These are phyloP conservation scores for Pseudopithomyces maydicus DNA, from an alignment of 2,329 filamentous ascomycete genomes.

Conservation along the genomic window DNA sequence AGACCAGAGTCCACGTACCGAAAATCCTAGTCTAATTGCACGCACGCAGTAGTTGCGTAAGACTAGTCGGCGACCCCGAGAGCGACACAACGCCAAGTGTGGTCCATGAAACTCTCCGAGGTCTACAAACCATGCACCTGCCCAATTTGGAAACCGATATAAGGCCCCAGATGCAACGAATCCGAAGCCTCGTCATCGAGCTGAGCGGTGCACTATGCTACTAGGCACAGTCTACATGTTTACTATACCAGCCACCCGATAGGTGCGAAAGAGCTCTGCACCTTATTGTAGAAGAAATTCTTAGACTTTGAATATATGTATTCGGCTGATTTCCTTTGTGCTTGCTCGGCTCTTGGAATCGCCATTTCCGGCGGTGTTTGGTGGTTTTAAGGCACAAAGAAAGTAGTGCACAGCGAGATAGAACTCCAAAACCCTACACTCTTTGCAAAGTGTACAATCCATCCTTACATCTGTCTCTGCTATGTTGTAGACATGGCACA, in stretches of 20 bases:
- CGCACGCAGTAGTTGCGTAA: neutral
- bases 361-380: neutral
- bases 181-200: no score
- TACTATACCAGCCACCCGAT: no score
- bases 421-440: neutral
- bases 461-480: no score
- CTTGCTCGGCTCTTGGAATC: neutral
- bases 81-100: neutral
- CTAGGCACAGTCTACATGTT: neutral
- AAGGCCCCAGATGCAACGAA: neutral
- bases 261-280: neutral
- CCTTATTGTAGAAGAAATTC: neutral
- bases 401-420: neutral
- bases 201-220: no score
- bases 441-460: neutral
- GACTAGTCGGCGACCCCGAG: neutral
- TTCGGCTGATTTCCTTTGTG: neutral
- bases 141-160: neutral
- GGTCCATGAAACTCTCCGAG: neutral
- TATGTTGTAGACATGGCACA: neutral
- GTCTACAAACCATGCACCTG: neutral
- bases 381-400: conserved; percentile 1
- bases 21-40: neutral
- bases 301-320: neutral
- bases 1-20: neutral